These are phyloP conservation scores for Fusarium gaditjirri DNA, from an alignment of 2,329 filamentous ascomycete species.

Conservation along the genomic window DNA sequence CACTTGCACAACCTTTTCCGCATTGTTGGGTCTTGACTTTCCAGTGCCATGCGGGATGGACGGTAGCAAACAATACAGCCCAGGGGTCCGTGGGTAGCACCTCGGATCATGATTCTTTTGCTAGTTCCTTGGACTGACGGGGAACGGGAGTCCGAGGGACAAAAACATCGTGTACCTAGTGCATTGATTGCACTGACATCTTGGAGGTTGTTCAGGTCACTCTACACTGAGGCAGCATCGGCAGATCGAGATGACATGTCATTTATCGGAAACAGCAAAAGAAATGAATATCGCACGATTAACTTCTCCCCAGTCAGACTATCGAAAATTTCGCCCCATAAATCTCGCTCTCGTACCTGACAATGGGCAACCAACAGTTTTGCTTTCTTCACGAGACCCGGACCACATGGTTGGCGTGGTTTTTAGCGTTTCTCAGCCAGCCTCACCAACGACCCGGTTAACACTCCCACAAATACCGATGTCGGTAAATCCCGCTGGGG, in stretches of 20 bases:
- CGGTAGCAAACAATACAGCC: background rate
- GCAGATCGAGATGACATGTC: background rate
- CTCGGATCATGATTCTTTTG: background rate
- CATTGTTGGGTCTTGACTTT: background rate
- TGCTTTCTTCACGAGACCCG: background rate
- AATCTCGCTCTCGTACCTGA: background rate
- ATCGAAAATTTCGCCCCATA: background rate
- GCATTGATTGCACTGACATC: background rate
- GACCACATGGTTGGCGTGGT: background rate
- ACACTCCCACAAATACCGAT: background rate
- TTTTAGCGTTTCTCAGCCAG: background rate
- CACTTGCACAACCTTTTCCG: background rate
- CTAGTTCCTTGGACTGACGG: background rate
- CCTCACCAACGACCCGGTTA: background rate
- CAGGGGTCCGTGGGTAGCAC: background rate
- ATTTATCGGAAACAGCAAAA: background rate
- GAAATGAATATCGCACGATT: background rate
- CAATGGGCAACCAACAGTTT: background rate
- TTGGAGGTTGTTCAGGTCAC: background rate
- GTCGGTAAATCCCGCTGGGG: background rate
- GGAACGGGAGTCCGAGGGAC: background rate
- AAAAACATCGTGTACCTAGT: background rate
- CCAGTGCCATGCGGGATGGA: background rate
- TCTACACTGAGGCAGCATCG: background rate
- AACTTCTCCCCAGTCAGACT: background rate